phyloP scores from a whole-genome alignment of 176 grass and related monocot species.

The Eleusine indica region DNA sequence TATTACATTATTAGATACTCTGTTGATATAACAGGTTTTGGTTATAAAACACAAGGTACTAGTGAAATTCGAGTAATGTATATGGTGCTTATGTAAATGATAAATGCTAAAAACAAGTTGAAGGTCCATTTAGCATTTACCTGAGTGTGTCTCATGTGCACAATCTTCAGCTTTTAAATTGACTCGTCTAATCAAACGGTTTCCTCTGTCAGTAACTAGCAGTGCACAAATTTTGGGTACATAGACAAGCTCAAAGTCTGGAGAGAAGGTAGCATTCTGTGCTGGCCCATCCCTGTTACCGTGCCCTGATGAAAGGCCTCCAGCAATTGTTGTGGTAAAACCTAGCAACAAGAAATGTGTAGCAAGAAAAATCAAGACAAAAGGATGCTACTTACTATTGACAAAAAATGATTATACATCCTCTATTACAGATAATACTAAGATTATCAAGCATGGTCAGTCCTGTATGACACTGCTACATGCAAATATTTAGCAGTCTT shows the following conservation, averaged over 20 bases:
- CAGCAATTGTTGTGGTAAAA: slow-evolving; percentile 68
- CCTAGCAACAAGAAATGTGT: slow-evolving; percentile 43
- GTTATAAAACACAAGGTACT: neutral
- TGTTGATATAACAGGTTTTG: neutral
- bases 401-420: neutral
- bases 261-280: slow-evolving; percentile 73
- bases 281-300: slow-evolving; percentile 67
- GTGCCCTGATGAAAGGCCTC: slow-evolving; percentile 45
- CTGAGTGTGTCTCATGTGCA: slow-evolving; percentile 31
- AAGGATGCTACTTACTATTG: neutral
- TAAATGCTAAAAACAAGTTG: neutral
- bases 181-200: slow-evolving; percentile 62
- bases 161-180: slow-evolving; percentile 68
- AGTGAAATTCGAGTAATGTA: neutral
- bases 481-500: neutral
- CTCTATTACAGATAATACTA: neutral
- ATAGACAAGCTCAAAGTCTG: slow-evolving; percentile 73
- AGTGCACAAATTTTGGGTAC: slow-evolving; percentile 64
- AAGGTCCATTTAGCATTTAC: slow-evolving; percentile 30
- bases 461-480: neutral
- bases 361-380: slow-evolving; percentile 27
- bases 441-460: neutral
- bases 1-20: neutral
- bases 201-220: slow-evolving; percentile 66
- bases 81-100: neutral